Conservation (phyloP, 2,329 filamentous ascomycete species). For the Claviceps fusiformis region DNA sequence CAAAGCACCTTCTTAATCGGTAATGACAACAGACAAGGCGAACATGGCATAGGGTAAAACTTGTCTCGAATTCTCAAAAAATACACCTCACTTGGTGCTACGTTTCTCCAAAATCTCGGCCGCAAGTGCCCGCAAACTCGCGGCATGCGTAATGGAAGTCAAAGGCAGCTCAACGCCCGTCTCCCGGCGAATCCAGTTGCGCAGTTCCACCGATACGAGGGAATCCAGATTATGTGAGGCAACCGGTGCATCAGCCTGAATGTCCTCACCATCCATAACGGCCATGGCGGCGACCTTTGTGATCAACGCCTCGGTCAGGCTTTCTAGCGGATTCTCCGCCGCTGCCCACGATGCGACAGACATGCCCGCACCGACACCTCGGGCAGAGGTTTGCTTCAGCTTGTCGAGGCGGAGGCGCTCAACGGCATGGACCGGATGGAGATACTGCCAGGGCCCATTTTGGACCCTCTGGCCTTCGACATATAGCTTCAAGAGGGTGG, state of each 20-base stretch:
- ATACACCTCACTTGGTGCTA: neutral
- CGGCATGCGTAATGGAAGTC: slow-evolving; percentile 1
- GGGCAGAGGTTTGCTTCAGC: neutral
- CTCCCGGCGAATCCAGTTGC: slow-evolving; percentile 26
- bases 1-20: no score
- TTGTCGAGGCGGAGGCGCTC: slow-evolving; percentile 1
- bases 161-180: slow-evolving; percentile 19
- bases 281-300: slow-evolving; percentile 6
- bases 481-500: neutral
- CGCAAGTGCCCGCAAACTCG: slow-evolving; percentile 2
- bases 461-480: neutral
- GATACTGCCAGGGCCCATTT: neutral
- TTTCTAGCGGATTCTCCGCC: slow-evolving; percentile 1
- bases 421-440: slow-evolving; percentile 1
- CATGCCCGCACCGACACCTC: neutral
- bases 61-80: no score
- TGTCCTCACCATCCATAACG: slow-evolving; percentile 6
- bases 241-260: slow-evolving; percentile 16
- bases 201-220: slow-evolving; percentile 25
- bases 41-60: no score
- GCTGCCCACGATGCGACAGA: slow-evolving; percentile 1
- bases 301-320: slow-evolving; percentile 5
- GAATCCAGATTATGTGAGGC: slow-evolving; percentile 27
- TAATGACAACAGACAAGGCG: no score
- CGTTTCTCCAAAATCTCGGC: slow-evolving; percentile 2